Percentiles rank a stretch among this genome's conserved stretches.
Conservation (phyloP, 495 filamentous ascomycete species). For the Durotheca rogersii region DNA sequence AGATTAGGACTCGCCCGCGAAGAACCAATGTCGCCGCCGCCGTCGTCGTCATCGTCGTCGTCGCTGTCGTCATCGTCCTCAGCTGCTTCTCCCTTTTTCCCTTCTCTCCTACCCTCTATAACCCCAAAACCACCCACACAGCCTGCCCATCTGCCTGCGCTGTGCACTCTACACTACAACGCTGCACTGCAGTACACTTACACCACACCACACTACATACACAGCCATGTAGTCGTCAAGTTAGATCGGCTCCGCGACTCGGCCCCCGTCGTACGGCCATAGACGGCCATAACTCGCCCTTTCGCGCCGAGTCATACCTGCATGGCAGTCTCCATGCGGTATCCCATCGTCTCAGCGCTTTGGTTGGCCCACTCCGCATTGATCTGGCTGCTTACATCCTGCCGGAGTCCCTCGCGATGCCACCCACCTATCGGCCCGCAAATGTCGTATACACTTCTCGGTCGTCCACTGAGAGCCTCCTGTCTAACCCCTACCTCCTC, state of each 20-base stretch:
- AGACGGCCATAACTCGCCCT: constrained; percentile 5
- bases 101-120: no score
- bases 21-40: no score
- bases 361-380: constrained; percentile 4
- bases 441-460: constrained; percentile 22
- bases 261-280: constrained; percentile 19
- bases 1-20: no score
- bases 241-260: constrained; percentile 14
- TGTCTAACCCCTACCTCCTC: not conserved
- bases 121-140: no score
- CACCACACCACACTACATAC: no score
- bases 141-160: no score
- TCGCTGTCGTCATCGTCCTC: no score
- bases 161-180: no score
- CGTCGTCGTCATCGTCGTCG: no score
- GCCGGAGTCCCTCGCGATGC: constrained; percentile 5
- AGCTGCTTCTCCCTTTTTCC: no score
- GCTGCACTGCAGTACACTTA: no score
- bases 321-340: constrained; percentile 16
- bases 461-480: constrained; percentile 14
- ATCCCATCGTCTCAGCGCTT: constrained; percentile 16
- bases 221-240: constrained; percentile 20
- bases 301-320: constrained; percentile 9
- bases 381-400: constrained; percentile 2
- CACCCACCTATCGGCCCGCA: constrained; percentile 23